These are phyloP conservation scores for Mucor ambiguus DNA, from an alignment of 371 early-diverging fungal genomes.

Conservation along the genomic window DNA sequence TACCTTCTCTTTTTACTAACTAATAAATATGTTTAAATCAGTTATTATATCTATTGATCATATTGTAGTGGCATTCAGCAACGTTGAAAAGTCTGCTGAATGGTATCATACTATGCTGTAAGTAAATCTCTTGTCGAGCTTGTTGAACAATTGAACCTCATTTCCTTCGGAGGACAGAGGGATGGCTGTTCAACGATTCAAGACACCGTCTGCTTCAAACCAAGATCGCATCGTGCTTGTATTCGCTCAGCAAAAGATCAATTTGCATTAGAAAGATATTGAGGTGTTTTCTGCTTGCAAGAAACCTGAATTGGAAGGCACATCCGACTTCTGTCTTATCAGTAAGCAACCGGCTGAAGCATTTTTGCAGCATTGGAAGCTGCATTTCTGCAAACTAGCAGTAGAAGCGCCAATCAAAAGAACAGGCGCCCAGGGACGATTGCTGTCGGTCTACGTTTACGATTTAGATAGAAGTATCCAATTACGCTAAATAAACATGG, in stretches of 20 bases:
- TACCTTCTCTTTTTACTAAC: not conserved
- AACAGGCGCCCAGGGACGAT: slow-evolving; percentile 13
- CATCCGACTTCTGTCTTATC: slow-evolving; percentile 21
- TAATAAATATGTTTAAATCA: slow-evolving; percentile 9
- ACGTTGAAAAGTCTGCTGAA: slow-evolving; percentile 15
- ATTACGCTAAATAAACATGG: no score
- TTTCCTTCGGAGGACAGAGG: not conserved
- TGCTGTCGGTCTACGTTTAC: slow-evolving; percentile 16
- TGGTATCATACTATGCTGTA: slow-evolving; percentile 29
- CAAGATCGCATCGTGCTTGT: slow-evolving; percentile 10
- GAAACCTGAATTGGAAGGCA: slow-evolving; percentile 13
- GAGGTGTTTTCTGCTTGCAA: slow-evolving; percentile 20
- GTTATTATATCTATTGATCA: slow-evolving; percentile 16
- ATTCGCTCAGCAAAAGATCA: slow-evolving; percentile 26
- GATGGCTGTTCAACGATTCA: slow-evolving; percentile 14
- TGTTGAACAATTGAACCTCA: not conserved
- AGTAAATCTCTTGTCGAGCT: not conserved
- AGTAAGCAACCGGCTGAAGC: slow-evolving; percentile 17
- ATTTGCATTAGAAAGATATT: slow-evolving; percentile 16
- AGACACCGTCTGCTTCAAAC: slow-evolving; percentile 13
- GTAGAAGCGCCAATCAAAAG: slow-evolving; percentile 6
- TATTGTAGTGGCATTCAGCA: slow-evolving; percentile 17
- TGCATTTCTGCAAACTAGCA: slow-evolving; percentile 6
- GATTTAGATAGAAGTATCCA: no score
- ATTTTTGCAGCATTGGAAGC: slow-evolving; percentile 19